Conservation (phyloP, 768 basidiomycete genomes). For the Suillus fuscotomentosus region DNA sequence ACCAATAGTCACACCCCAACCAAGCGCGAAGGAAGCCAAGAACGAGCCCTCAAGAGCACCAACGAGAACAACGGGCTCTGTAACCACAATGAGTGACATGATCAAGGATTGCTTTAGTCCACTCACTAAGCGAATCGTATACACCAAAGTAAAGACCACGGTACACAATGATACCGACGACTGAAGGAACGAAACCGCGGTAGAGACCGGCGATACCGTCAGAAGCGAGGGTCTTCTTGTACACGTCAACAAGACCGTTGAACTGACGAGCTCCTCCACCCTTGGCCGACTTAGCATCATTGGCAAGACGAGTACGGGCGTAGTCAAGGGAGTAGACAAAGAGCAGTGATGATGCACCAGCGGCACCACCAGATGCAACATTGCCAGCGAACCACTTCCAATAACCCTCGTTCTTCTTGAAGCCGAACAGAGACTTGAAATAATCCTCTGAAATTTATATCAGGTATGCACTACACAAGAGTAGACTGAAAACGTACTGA, state of each 20-base stretch:
- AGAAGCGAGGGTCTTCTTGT: conserved; percentile 94
- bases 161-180: conserved; percentile 99
- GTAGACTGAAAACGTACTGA: conserved; percentile 65
- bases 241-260: conserved; percentile 97
- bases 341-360: conserved; percentile 97
- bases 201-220: conserved; percentile 99
- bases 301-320: conserved; percentile 98
- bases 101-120: background rate
- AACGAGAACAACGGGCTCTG: conserved; percentile 96
- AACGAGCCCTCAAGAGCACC: conserved; percentile 95
- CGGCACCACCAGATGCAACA: conserved; percentile 97
- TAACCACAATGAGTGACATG: conserved; percentile 23
- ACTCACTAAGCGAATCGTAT: conserved; percentile 89
- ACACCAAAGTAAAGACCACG: conserved; percentile 99
- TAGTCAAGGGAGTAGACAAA: conserved; percentile 99
- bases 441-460: conserved; percentile 67
- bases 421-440: conserved; percentile 98
- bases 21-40: conserved; percentile 94
- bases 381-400: conserved; percentile 99
- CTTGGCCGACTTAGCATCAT: conserved; percentile 96
- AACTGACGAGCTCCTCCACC: conserved; percentile 93
- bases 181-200: conserved; percentile 99
- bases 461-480: background rate
- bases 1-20: conserved; percentile 99
- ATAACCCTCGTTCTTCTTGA: conserved; percentile 98